These are phyloP conservation scores for Musa acuminata DNA, from an alignment of 176 grass and related monocot genomes.

Conservation along the genomic window DNA sequence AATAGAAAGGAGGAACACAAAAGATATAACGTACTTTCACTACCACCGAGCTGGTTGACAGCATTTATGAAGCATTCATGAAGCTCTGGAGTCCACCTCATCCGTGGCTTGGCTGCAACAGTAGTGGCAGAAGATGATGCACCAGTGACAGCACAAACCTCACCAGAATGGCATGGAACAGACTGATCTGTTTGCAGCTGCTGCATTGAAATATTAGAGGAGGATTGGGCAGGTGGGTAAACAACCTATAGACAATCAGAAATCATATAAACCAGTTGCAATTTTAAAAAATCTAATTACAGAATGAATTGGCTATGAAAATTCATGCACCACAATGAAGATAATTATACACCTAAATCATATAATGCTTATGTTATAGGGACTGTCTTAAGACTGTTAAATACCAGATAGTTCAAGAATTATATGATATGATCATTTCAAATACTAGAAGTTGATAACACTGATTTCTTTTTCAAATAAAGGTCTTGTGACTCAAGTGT, in stretches of 20 bases:
- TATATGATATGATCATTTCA: background rate
- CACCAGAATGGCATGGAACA: slow-evolving; percentile 44
- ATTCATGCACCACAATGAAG: background rate
- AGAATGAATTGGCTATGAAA: background rate
- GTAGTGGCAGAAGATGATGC: slow-evolving; percentile 37
- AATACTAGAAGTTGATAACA: background rate
- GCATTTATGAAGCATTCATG: slow-evolving; percentile 87
- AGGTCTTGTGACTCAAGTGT: background rate
- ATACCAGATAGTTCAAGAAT: background rate
- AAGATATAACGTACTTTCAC: slow-evolving; percentile 65
- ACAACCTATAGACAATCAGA: background rate
- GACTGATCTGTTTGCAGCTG: slow-evolving; percentile 11
- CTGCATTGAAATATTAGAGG: background rate
- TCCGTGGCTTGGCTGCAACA: slow-evolving; percentile 48
- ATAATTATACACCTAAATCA: background rate
- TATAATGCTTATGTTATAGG: background rate
- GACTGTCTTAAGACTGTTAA: background rate
- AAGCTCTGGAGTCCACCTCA: slow-evolving; percentile 90
- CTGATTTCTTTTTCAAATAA: background rate
- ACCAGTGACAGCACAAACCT: slow-evolving; percentile 51
- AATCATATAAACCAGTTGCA: background rate
- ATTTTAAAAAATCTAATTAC: background rate
- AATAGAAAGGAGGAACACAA: slow-evolving; percentile 1
- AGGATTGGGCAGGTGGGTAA: background rate
- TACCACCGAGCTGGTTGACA: slow-evolving; percentile 87